Conservation (phyloP, 1,139 yeast species). For the Williopsis jadinii region DNA sequence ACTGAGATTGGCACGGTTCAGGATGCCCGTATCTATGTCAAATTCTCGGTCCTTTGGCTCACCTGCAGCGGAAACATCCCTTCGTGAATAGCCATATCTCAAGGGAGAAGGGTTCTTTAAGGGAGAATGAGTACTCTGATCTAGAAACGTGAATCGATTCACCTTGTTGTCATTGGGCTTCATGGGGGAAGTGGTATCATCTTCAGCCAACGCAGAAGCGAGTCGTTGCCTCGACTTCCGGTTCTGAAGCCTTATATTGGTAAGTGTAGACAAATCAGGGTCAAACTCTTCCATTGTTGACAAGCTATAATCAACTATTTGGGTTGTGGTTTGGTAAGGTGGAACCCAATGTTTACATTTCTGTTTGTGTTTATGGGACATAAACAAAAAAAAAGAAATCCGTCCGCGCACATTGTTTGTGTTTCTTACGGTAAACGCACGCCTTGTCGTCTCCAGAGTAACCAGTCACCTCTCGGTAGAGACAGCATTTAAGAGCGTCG, state of each 20-base stretch:
- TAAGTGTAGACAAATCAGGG: slow-evolving; percentile 16
- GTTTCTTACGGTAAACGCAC: too few species aligned
- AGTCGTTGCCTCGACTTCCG: slow-evolving; percentile 13
- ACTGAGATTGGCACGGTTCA: slow-evolving; percentile 11
- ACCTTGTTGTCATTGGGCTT: not conserved
- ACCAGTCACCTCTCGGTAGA: too few species aligned
- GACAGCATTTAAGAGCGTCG: too few species aligned
- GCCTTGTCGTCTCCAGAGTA: too few species aligned
- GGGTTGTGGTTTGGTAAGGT: too few species aligned
- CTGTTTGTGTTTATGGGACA: too few species aligned
- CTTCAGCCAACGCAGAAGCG: slow-evolving; percentile 2
- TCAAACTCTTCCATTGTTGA: slow-evolving; percentile 3
- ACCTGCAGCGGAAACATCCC: not conserved
- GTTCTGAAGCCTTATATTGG: slow-evolving; percentile 15
- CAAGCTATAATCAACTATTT: too few species aligned
- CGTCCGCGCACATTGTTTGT: too few species aligned
- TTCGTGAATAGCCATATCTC: slow-evolving; percentile 4
- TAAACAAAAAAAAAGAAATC: too few species aligned
- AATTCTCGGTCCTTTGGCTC: not conserved
- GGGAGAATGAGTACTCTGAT: slow-evolving; percentile 10
- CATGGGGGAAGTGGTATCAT: not conserved
- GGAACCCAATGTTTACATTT: too few species aligned
- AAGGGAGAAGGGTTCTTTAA: slow-evolving; percentile 8
- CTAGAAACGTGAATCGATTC: slow-evolving; percentile 1
- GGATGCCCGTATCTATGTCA: slow-evolving; percentile 10